Base-by-base conservation (phyloP, 495 filamentous ascomycete species). In the Chaetomium tenue region DNA sequence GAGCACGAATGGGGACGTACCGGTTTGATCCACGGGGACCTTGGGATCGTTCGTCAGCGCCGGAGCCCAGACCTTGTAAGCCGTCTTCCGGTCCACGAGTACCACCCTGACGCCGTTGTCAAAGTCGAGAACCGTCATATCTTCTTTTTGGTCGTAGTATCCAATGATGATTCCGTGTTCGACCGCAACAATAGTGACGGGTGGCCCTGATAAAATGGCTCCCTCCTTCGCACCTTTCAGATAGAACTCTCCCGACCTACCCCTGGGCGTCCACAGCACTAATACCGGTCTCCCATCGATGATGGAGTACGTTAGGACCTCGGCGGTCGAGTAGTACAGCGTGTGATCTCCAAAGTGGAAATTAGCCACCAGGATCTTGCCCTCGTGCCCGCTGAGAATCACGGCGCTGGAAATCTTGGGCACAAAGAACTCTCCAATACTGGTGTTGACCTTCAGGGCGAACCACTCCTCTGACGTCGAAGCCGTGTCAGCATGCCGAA, bases 61-160 rank as follows among this genome's bases (percentile, higher is more conserved):
- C 13, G 87, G 82, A 16, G 83, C 81, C 89, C 88, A 92, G 79
- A 88, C 89, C 68, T 89, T 86, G 75, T 91, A 91, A 0, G 87
- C 88, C 23, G 83, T 78, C 72, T 89, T 87, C n/a, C 88, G 82
- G 68, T 89, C 86, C 28, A 58, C 39, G 39, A 58, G 9, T 8
- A 42, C 20, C 6, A 58, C 28, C n/a, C 7, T 23, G 13, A 58
- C 37, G 8, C 33, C 53, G 8, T 72, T 52, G 22, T 58, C 55
- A 18, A 58, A 23, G 8, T 37, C 13, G 22, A 42, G 18, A 57
- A 71, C 39, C 12, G 37, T 44, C 55, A 23, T 44, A 2, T 16
- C 55, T 3, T 58, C 37, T 9, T 58, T 82, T 80, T 46, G 77
- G 82, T 30, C 28, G 6, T 9, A 74, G 20, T 42, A 42, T 9